Conservation (phyloP, 2,329 filamentous ascomycete species). For the Calonectria pseudoturangicola region DNA sequence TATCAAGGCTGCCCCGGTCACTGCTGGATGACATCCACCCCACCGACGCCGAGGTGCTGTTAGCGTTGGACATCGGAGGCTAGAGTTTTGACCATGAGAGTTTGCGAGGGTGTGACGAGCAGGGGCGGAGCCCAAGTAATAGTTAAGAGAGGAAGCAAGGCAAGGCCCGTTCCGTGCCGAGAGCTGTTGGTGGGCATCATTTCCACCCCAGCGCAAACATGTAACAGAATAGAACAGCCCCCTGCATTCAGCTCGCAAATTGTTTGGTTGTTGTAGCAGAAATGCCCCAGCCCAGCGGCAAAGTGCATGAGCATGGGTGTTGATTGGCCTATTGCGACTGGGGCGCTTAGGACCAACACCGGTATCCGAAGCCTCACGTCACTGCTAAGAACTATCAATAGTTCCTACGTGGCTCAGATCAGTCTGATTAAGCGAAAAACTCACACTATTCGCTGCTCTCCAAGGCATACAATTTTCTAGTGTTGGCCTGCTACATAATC, state of each 20-base stretch:
- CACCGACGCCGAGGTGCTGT: constrained; percentile 31
- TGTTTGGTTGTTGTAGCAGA: neutral
- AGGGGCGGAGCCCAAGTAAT: neutral
- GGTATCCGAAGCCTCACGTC: neutral
- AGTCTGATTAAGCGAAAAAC: no score
- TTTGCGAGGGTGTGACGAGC: neutral
- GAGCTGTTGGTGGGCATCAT: neutral
- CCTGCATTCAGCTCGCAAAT: neutral
- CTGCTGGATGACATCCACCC: constrained; percentile 39
- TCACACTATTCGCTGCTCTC: no score
- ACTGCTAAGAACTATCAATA: neutral
- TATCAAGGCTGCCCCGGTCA: constrained; percentile 42
- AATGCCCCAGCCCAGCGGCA: constrained; percentile 8
- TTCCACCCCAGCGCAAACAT: neutral
- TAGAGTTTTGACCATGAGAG: neutral
- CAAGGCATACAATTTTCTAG: no score
- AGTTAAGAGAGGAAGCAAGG: neutral
- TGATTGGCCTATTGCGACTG: neutral
- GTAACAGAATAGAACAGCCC: neutral
- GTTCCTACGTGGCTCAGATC: no score
- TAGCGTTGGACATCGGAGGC: constrained; percentile 13
- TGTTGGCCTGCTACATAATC: no score
- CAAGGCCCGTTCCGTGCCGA: neutral
- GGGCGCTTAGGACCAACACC: neutral
- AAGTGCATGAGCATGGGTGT: neutral